These are phyloP conservation scores for Pseudevernia furfuracea DNA, from an alignment of 495 filamentous ascomycete species.

Conservation along the genomic window DNA sequence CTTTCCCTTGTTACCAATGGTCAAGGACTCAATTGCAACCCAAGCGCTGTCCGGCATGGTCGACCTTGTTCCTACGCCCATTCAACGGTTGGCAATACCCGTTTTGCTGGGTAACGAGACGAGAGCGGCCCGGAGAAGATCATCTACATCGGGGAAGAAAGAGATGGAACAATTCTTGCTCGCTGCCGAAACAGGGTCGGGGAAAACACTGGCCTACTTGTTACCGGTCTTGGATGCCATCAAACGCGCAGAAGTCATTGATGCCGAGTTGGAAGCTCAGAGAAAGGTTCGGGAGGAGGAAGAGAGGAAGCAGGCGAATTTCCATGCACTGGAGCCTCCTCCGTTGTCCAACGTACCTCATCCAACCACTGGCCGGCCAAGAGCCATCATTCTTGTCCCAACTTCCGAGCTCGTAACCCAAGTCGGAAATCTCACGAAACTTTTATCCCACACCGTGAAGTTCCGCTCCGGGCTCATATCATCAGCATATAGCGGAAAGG, in stretches of 20 bases:
- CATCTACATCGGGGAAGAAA: slow-evolving; percentile 27
- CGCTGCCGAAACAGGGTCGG: slow-evolving; percentile 93
- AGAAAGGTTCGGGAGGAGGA: slow-evolving; percentile 41
- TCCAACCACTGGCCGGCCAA: slow-evolving; percentile 66
- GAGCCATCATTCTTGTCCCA: slow-evolving; percentile 82
- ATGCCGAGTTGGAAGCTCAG: slow-evolving; percentile 47
- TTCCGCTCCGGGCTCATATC: slow-evolving; percentile 74
- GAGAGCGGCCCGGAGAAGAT: slow-evolving; percentile 28
- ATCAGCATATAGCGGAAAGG: slow-evolving; percentile 60
- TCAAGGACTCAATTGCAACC: slow-evolving; percentile 63
- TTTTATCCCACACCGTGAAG: slow-evolving; percentile 71
- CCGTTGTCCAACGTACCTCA: slow-evolving; percentile 56
- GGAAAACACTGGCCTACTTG: slow-evolving; percentile 90
- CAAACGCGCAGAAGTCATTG: slow-evolving; percentile 65
- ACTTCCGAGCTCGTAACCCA: slow-evolving; percentile 91
- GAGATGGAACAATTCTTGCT: slow-evolving; percentile 64
- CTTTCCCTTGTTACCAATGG: slow-evolving; percentile 61
- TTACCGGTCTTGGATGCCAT: slow-evolving; percentile 73
- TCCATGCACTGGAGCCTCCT: slow-evolving; percentile 47
- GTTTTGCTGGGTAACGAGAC: slow-evolving; percentile 51
- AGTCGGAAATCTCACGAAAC: slow-evolving; percentile 69
- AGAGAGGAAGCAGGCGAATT: slow-evolving; percentile 38
- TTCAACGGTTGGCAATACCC: slow-evolving; percentile 83
- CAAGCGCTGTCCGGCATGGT: slow-evolving; percentile 65
- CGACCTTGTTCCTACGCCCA: slow-evolving; percentile 71